phyloP scores from a whole-genome alignment of 345 rosid genomes.

The Fremontodendron californicum region DNA sequence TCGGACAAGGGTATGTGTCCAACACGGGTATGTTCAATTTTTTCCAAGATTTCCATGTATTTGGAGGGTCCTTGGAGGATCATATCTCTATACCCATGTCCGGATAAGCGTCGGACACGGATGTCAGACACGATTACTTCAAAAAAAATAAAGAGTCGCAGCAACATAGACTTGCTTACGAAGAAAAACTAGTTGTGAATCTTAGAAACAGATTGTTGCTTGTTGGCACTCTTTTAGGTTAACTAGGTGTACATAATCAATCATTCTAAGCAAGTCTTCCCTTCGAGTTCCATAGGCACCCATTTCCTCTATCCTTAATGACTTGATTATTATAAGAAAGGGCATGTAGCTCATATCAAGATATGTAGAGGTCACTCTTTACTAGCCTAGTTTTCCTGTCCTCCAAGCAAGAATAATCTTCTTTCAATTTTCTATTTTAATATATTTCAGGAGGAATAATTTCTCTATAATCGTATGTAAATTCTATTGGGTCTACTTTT shows the following conservation, averaged over 20 bases:
- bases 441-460: not conserved
- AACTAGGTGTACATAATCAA: not conserved
- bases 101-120: no score
- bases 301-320: not conserved
- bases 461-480: not conserved
- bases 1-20: no score
- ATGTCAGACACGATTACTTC: no score
- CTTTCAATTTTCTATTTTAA: not conserved
- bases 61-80: no score
- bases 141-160: no score
- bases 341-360: not conserved
- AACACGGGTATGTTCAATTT: no score
- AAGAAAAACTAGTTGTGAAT: not conserved
- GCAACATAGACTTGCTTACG: no score
- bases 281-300: not conserved
- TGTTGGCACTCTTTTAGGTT: not conserved
- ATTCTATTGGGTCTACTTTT: not conserved
- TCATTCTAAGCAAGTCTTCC: not conserved
- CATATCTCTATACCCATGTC: no score
- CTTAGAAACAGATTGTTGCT: not conserved
- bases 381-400: not conserved
- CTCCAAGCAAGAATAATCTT: not conserved
- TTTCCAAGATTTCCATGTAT: no score
- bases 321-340: not conserved
- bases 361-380: not conserved